Base-by-base conservation (phyloP, 2,329 filamentous ascomycete species). In the Xylaria digitata region DNA sequence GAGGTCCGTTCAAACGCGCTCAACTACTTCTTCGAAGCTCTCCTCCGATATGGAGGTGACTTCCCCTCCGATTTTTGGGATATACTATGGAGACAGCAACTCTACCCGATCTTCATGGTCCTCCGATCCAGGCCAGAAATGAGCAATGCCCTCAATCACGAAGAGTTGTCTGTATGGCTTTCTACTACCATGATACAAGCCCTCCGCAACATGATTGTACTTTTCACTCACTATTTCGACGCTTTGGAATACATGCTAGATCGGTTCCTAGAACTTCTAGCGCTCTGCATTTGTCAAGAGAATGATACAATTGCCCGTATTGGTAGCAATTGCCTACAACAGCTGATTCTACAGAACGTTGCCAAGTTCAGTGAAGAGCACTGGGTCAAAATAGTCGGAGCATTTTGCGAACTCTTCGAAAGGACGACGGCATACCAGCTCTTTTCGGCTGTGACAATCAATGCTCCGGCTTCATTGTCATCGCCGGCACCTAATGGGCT, bases 121-220 rank as follows among this genome's bases (percentile, higher is more conserved):
- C 82, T 99, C 49, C 94, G 97, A 72, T 97, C 96, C 19, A 93
- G 96, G 70, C 96, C 95, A 0, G 96, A 99, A 78, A 96, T 98
- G 91, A 91, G 91, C 30, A 97, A 97, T 76, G 94, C 95, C 15
- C 87, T 95, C 42, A 98, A 95, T 75, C 94, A 97, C 75, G 96
- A 99, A 79, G 96, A 99, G 77, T 85, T 98, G 21, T 98, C 96
- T 0, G 96, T 99, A 2, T 99, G 96, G 96, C 85, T 99, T 26
- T 98, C 96, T 0, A 99, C 96, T 0, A 99, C 96, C 8, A 97
- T 99, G 93, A 99, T 99, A 46, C 96, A 99, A 79, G 96, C 96
- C 1, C 83, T 99, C 62, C 90, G 96, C 66, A 97, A 98, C 80
- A 97, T 99, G 92, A 98, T 99, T 74, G 95, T 93, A 0, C 87